These are phyloP conservation scores for Nicotiana benthamiana DNA, from an alignment of 257 asterid species.

Conservation along the genomic window DNA sequence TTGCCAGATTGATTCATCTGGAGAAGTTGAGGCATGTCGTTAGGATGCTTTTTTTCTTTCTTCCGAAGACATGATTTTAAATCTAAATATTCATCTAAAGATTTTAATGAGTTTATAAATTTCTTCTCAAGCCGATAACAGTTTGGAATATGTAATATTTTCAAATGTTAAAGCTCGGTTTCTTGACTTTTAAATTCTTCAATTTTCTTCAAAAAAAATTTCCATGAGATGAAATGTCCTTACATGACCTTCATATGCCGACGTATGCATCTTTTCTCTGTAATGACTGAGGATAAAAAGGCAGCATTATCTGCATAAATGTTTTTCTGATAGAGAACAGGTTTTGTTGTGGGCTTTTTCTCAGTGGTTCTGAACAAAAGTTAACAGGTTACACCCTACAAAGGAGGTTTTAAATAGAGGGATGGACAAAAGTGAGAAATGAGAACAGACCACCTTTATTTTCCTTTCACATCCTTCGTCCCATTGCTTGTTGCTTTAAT, in stretches of 20 bases:
- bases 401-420: neutral
- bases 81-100: neutral
- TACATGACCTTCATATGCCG: neutral
- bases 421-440: neutral
- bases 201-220: neutral
- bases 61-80: neutral
- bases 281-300: neutral
- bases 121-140: neutral
- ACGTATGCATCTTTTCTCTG: neutral
- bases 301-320: neutral
- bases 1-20: neutral
- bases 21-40: neutral
- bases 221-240: neutral
- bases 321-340: neutral
- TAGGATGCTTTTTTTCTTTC: neutral
- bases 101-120: neutral
- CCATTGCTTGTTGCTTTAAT: neutral
- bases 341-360: neutral
- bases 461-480: neutral
- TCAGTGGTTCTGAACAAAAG: neutral
- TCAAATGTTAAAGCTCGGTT: neutral
- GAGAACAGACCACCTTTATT: neutral
- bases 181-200: neutral
- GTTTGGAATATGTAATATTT: neutral
- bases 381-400: neutral